These are phyloP conservation scores for Sphaerosporella brunnea DNA, from an alignment of 495 filamentous ascomycete species.

Conservation along the genomic window DNA sequence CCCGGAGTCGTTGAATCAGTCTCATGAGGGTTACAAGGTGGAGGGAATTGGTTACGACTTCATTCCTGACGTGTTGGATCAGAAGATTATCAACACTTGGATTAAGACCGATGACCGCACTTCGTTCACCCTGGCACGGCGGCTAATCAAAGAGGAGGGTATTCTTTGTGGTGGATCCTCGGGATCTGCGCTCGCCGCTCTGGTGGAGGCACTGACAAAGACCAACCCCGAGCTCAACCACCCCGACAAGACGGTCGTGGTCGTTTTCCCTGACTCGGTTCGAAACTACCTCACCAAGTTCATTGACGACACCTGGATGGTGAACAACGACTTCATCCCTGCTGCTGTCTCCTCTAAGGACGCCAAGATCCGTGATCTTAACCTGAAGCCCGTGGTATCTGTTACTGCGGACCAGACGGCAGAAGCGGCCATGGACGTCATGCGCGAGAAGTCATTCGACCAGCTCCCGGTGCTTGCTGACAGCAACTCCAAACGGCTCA, in stretches of 20 bases:
- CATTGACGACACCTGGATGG: slow-evolving; percentile 94
- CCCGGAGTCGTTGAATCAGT: slow-evolving; percentile 57
- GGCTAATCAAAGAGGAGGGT: slow-evolving; percentile 86
- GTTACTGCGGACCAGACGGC: slow-evolving; percentile 49
- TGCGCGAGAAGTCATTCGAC: slow-evolving; percentile 93
- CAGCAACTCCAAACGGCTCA: slow-evolving; percentile 47
- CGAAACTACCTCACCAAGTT: slow-evolving; percentile 98
- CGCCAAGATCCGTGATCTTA: slow-evolving; percentile 59
- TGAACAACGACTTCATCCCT: slow-evolving; percentile 67
- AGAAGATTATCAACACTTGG: slow-evolving; percentile 71
- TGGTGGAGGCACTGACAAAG: slow-evolving; percentile 60
- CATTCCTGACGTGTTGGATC: slow-evolving; percentile 81
- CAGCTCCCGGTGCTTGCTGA: slow-evolving; percentile 76
- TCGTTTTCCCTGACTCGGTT: slow-evolving; percentile 87
- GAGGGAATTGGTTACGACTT: slow-evolving; percentile 99
- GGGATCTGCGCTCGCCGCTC: slow-evolving; percentile 77
- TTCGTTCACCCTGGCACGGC: slow-evolving; percentile 72
- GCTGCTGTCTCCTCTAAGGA: slow-evolving; percentile 32
- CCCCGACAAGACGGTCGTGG: slow-evolving; percentile 46
- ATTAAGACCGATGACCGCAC: slow-evolving; percentile 93
- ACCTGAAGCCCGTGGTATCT: slow-evolving; percentile 82
- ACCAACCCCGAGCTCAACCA: slow-evolving; percentile 35
- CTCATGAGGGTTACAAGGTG: slow-evolving; percentile 78
- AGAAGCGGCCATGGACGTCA: slow-evolving; percentile 78
- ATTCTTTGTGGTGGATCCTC: slow-evolving; percentile 87